These are phyloP conservation scores for Populus hybrid DNA, from an alignment of 441 rosid genomes.

Conservation along the genomic window DNA sequence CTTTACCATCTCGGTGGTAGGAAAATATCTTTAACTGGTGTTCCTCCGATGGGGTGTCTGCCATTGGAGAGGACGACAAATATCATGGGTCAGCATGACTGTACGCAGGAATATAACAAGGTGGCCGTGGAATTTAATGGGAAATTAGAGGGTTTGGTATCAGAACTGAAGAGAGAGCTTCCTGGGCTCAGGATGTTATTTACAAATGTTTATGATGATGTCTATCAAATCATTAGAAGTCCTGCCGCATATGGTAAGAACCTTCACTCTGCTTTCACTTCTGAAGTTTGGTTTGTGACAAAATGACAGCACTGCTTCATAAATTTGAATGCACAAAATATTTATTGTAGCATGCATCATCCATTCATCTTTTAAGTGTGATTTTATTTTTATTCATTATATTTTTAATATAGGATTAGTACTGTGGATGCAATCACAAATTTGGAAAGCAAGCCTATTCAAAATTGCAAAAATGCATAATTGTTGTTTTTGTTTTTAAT, in stretches of 20 bases:
- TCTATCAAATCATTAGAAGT: conserved; percentile 35
- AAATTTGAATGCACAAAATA: not conserved
- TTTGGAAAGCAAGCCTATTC: too few relatives aligned
- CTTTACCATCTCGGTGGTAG: conserved; percentile 48
- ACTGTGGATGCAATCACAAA: too few relatives aligned
- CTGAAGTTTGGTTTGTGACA: not conserved
- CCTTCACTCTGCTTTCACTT: not conserved
- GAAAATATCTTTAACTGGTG: conserved; percentile 50
- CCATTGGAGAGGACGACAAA: conserved; percentile 62
- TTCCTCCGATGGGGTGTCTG: conserved; percentile 74
- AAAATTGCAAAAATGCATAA: too few relatives aligned
- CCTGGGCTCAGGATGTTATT: conserved; percentile 37
- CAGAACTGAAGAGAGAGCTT: conserved; percentile 39
- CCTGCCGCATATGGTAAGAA: conserved; percentile 46
- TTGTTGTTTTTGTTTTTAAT: too few relatives aligned
- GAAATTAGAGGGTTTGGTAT: conserved; percentile 34
- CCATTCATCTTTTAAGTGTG: not conserved
- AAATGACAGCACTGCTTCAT: not conserved
- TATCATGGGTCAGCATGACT: conserved; percentile 27
- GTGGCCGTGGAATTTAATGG: conserved; percentile 50
- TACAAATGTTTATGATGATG: conserved; percentile 26
- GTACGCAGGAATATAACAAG: conserved; percentile 38
- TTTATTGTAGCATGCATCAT: too few relatives aligned
- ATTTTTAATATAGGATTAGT: too few relatives aligned
- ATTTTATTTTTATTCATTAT: too few relatives aligned